Evolutionary conservation across 345 rosid species (phyloP), one percentile per base, ranked within the genome.

Genomic region (Citrus glauca): DNA sequence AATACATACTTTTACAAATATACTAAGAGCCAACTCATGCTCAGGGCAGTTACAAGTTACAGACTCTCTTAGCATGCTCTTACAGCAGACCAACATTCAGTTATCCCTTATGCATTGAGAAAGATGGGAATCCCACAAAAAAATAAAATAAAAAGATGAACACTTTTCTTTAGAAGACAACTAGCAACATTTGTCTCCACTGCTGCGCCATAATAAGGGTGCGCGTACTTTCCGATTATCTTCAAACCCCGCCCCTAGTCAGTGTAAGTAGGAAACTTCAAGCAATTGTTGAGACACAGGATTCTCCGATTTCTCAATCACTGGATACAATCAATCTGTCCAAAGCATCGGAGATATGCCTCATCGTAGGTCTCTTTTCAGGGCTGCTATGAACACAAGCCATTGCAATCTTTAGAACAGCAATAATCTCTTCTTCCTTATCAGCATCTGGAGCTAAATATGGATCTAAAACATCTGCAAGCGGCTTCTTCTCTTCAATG

Each of bases 401-500:
- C 80, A 96, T 86, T 16, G 98, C 93, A n/a, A 94, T 85, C 87
- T 92, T 94, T 57, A 96, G 83, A 79, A 93, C 95, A 22, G 86
- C 87, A 13, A 96, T 85, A 28, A 96, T 89, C 87, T 94, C 97
- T 73, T 94, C 98, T 86, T 96, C 98, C 77, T 88, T 90, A 30
- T 92, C 93, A 9, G 72, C 85, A 55, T 92, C 99, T 16, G 91
- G 89, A 35, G 83, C 88, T 72, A 94, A 82, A 82, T 81, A 85
- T 5, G 97, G 97, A 86, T 96, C 97, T 69, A 96, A 85, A 81
- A 94, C 94, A 80, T 94, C 97, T 2, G 85, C 78, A 60, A 96
- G 86, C 22, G 95, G 94, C 77, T 90, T 92, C 85, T 94, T 90
- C 84, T 94, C 97, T 75, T 94, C 99, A 14, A 96, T 92, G 90